phyloP scores from a whole-genome alignment of 2,329 filamentous ascomycete genomes.

The Colletotrichum theobromicola region DNA sequence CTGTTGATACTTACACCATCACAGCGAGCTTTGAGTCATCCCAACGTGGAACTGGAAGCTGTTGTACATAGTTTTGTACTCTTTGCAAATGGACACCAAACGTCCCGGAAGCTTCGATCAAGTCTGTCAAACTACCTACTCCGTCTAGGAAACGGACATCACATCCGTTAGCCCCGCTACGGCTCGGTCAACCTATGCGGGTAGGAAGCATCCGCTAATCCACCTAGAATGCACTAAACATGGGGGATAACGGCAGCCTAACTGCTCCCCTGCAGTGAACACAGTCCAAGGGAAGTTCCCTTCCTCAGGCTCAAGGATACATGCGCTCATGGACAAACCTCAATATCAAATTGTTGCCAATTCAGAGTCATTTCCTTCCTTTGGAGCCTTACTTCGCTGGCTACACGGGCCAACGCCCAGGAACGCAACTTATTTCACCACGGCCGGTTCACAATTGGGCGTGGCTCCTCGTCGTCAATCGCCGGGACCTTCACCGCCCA shows the following conservation, averaged over 20 bases:
- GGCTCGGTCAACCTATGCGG: not conserved
- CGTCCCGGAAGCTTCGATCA: fast-evolving
- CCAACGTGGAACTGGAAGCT: not conserved
- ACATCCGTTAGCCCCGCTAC: not conserved
- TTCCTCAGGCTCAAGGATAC: not conserved
- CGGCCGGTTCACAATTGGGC: not conserved
- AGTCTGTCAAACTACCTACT: not conserved
- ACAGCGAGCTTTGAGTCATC: not conserved
- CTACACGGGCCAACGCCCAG: not conserved
- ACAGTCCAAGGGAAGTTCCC: not conserved
- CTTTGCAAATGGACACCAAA: not conserved
- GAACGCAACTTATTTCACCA: not conserved
- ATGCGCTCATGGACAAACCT: no score
- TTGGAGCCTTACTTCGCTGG: not conserved
- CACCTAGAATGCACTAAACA: not conserved
- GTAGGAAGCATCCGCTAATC: not conserved
- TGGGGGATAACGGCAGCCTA: not conserved
- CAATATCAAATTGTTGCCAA: not conserved
- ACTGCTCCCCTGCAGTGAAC: not conserved
- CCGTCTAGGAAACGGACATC: not conserved
- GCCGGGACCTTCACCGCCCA: not conserved
- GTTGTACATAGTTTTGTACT: not conserved
- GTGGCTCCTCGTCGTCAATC: not conserved
- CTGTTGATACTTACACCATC: not conserved
- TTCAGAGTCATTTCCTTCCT: not conserved